A percentile compares a stretch with the other conserved stretches of the same genome.
Evolutionary conservation across 441 rosid species (phyloP).

Genomic region (Adansonia rubrostipa): DNA sequence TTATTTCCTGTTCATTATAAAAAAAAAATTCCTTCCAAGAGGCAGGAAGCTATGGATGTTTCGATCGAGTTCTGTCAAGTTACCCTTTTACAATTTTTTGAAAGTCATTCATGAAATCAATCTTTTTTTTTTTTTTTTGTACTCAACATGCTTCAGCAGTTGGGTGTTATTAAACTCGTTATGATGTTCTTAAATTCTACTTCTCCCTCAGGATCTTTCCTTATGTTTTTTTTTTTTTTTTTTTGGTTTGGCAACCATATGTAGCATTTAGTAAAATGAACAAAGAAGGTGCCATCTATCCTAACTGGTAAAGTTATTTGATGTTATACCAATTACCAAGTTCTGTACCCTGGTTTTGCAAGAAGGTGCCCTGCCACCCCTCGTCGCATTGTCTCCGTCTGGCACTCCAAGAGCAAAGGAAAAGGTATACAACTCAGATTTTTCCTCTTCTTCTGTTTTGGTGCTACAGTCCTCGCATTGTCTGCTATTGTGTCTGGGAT

Average conservation of each 20-base stretch:
- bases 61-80: not conserved
- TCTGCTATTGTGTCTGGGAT: not conserved
- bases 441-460: not conserved
- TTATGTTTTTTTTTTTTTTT: not conserved
- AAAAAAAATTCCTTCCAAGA: not conserved
- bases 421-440: conserved; percentile 59
- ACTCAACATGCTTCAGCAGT: conserved; percentile 9
- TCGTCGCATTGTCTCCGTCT: conserved; percentile 83
- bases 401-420: conserved; percentile 92
- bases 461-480: not conserved
- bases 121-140: not conserved
- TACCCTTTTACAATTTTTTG: not conserved
- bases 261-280: not conserved
- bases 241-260: not conserved
- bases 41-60: not conserved
- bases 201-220: not conserved
- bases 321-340: conserved; percentile 32
- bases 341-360: conserved; percentile 85
- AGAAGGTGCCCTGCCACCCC: conserved; percentile 98
- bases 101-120: not conserved
- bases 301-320: not conserved
- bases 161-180: not conserved
- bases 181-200: conserved; percentile 2
- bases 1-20: not conserved
- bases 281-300: not conserved